phyloP scores from a whole-genome alignment of 257 asterid species.

The Solanum corneliomulleri region DNA sequence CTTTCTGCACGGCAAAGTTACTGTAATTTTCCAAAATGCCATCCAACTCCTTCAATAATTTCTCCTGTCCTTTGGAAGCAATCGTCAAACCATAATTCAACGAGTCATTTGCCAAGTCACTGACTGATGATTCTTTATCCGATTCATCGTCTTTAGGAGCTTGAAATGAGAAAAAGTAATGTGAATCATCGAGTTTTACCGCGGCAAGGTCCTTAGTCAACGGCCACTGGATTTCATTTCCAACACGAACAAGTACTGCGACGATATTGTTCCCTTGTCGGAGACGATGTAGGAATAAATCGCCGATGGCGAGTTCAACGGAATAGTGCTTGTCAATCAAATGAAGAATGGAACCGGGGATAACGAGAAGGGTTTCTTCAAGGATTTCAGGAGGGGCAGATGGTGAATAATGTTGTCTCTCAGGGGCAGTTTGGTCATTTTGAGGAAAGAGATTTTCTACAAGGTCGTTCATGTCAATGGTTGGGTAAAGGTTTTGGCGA shows the following conservation, averaged over 20 bases:
- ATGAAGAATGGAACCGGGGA: constrained; percentile 78
- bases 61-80: constrained; percentile 58
- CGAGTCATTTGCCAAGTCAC: constrained; percentile 5
- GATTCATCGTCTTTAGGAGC: constrained; percentile 20
- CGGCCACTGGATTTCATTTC: constrained; percentile 75
- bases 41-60: constrained; percentile 48
- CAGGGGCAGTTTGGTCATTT: neutral
- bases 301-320: constrained; percentile 90
- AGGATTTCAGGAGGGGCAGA: constrained; percentile 57
- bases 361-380: constrained; percentile 38
- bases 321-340: constrained; percentile 77
- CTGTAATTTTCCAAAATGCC: constrained; percentile 40
- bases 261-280: constrained; percentile 43
- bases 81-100: constrained; percentile 78
- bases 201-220: constrained; percentile 75
- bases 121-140: neutral
- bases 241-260: constrained; percentile 60
- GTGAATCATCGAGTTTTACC: constrained; percentile 72
- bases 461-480: neutral
- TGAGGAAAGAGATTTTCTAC: constrained; percentile 34
- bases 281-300: constrained; percentile 43
- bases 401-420: constrained; percentile 7
- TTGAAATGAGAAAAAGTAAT: constrained; percentile 71
- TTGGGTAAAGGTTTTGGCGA: constrained; percentile 40
- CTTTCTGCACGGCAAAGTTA: constrained; percentile 54